Base-by-base conservation (phyloP, 352 stramenopile species). In the Poterioochromonas sp. region DNA sequence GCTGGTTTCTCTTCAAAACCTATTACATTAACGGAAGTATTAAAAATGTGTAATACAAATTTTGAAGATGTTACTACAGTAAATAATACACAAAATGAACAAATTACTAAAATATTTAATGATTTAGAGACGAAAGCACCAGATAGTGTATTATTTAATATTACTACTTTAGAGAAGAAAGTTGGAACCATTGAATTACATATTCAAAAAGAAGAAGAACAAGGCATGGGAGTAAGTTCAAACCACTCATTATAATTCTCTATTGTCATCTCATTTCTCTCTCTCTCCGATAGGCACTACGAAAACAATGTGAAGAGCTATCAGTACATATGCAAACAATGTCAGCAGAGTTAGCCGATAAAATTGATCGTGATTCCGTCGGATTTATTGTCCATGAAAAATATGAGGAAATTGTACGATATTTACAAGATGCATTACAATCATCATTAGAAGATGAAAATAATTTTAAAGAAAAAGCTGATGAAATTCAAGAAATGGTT, bases 161-260 rank as follows among this genome's bases (percentile, higher is more conserved):
- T 74, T 32, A 12, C 37, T 15, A 54, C 40, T 26, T 15, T 54
- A 39, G 65, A 74, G 11, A 74, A 74, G 41, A 54, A 74, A 35
- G 40, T 74, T 34, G 5, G 18, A 26, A 54, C 65, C 8, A 74
- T 74, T 39, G 41, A 74, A n/a, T 11, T 58, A 22, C 65, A 74
- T 39, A 29, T 74, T 8, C 37, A 74, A n/a, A 74, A 74, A 39
- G 65, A 74, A 74, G 65, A 74, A 74, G 65, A 74, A 40, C 65
- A 74, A 74, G 65, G 65, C 43, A 74, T 74, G 1, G 41, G 65
- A 18, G 60, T 69, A 43, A 44, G 60, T 69, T 18, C 29, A 63
- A 8, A 26, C 2, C 29, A 63, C 8, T 35, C 8, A 11, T 51
- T 63, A 32, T 26, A n/a, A 35, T 63, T 63, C 26, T 63, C 26